These are phyloP conservation scores for Pseudogymnoascus sp. DNA, from an alignment of 2,329 filamentous ascomycete genomes.

Conservation along the genomic window DNA sequence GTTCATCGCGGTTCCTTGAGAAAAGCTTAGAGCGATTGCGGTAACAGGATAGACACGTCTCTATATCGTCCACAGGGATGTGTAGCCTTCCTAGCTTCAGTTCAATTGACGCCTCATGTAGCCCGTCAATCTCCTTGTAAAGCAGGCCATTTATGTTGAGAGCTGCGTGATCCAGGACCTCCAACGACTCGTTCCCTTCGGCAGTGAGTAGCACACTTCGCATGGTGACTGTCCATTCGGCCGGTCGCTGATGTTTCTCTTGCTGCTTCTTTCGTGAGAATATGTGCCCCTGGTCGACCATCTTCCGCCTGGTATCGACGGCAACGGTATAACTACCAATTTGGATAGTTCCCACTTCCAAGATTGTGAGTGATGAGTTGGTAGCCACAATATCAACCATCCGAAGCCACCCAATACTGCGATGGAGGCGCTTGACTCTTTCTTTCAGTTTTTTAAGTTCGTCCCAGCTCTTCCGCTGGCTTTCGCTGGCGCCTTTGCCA, in stretches of 20 bases:
- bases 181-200: conserved; percentile 73
- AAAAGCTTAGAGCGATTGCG: conserved; percentile 24
- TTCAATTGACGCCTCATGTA: conserved; percentile 82
- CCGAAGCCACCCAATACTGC: conserved; percentile 79
- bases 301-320: conserved; percentile 85
- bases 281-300: conserved; percentile 80
- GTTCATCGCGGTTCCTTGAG: neutral
- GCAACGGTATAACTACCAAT: conserved; percentile 77
- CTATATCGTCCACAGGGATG: conserved; percentile 81
- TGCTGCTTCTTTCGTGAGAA: conserved; percentile 71
- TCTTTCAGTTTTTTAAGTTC: conserved; percentile 73
- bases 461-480: conserved; percentile 61
- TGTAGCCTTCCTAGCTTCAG: conserved; percentile 87
- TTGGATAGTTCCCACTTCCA: conserved; percentile 77
- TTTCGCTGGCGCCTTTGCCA: conserved; percentile 21
- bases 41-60: conserved; percentile 46
- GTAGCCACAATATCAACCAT: conserved; percentile 83
- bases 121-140: conserved; percentile 74
- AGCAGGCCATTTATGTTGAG: conserved; percentile 88
- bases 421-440: conserved; percentile 74
- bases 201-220: conserved; percentile 84
- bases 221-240: conserved; percentile 87
- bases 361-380: conserved; percentile 67
- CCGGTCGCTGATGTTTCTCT: conserved; percentile 59
- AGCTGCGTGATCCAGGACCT: conserved; percentile 79